Evolutionary conservation across 2,329 filamentous ascomycete genomes (phyloP).

Genomic region (Orbilia oligospora): DNA sequence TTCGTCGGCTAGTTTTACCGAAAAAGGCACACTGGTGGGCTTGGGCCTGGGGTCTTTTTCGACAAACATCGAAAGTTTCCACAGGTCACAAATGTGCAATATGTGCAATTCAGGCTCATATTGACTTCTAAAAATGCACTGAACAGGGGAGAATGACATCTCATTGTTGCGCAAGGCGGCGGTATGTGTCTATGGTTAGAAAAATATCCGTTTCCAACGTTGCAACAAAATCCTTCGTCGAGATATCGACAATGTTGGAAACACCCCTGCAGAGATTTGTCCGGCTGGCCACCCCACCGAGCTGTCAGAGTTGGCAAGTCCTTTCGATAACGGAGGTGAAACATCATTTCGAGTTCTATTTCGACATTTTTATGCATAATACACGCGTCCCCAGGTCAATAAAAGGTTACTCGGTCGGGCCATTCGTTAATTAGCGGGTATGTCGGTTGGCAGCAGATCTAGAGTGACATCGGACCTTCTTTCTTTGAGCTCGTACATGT

Average conservation of each 20-base stretch:
- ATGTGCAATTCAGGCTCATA: slow-evolving; percentile 14
- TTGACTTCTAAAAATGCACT: slow-evolving; percentile 2
- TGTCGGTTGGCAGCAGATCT: slow-evolving; percentile 2
- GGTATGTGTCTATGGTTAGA: not conserved
- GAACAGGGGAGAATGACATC: not conserved
- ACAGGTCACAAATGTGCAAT: not conserved
- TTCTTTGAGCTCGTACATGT: not conserved
- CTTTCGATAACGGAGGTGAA: slow-evolving; percentile 6
- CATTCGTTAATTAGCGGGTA: slow-evolving; percentile 4
- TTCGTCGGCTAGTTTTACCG: slow-evolving; percentile 38
- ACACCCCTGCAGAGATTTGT: not conserved
- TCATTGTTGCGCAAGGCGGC: not conserved
- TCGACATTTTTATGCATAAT: slow-evolving; percentile 12
- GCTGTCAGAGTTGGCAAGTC: slow-evolving; percentile 13
- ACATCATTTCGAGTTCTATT: slow-evolving; percentile 12
- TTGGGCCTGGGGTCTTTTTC: not conserved
- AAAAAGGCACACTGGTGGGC: not conserved
- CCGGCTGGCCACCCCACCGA: not conserved
- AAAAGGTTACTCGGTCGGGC: not conserved
- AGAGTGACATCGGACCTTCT: not conserved
- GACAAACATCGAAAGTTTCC: not conserved
- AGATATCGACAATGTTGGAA: not conserved
- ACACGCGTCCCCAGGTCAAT: not conserved
- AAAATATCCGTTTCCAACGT: not conserved
- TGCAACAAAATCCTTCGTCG: not conserved